Conservation (phyloP, 108 stramenopile genomes). For the Cyclostephanos invisitatus region DNA sequence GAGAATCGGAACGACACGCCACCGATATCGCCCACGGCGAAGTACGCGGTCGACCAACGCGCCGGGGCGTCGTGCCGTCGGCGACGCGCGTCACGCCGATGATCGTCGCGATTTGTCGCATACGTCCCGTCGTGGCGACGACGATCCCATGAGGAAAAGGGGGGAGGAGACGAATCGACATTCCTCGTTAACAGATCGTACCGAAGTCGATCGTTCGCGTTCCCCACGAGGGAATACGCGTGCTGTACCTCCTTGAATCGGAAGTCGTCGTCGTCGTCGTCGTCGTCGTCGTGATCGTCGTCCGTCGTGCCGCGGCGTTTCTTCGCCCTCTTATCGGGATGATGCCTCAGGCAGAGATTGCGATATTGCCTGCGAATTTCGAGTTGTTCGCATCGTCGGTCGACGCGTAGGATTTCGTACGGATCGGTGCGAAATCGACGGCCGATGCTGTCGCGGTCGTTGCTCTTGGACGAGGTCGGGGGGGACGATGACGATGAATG, state of each 20-base stretch:
- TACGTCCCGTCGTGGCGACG: no score
- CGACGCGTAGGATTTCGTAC: slow-evolving; percentile 61
- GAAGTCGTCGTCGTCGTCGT: slow-evolving; percentile 43
- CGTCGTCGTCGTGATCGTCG: slow-evolving; percentile 1
- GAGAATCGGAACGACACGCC: slow-evolving; percentile 30
- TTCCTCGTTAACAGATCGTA: slow-evolving; percentile 37
- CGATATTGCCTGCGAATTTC: slow-evolving; percentile 68
- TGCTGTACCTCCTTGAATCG: slow-evolving; percentile 77
- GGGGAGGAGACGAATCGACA: slow-evolving; percentile 13
- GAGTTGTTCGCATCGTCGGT: slow-evolving; percentile 39
- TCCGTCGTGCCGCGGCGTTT: slow-evolving; percentile 26
- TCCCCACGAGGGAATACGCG: slow-evolving; percentile 69
- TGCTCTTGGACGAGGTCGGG: not conserved
- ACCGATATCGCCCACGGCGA: slow-evolving; percentile 28
- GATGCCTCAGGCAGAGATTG: slow-evolving; percentile 65
- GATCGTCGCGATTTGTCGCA: no score
- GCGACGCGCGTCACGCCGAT: not conserved
- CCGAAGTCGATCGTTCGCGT: slow-evolving; percentile 48
- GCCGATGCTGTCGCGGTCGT: not conserved
- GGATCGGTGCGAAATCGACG: slow-evolving; percentile 48
- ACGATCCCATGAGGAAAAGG: not conserved
- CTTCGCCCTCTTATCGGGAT: slow-evolving; percentile 76
- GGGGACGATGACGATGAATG: not conserved
- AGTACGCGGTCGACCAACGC: slow-evolving; percentile 32
- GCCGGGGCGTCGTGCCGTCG: slow-evolving; percentile 1